Conservation (phyloP, 2,329 filamentous ascomycete genomes). For the Beauveria sp. region DNA sequence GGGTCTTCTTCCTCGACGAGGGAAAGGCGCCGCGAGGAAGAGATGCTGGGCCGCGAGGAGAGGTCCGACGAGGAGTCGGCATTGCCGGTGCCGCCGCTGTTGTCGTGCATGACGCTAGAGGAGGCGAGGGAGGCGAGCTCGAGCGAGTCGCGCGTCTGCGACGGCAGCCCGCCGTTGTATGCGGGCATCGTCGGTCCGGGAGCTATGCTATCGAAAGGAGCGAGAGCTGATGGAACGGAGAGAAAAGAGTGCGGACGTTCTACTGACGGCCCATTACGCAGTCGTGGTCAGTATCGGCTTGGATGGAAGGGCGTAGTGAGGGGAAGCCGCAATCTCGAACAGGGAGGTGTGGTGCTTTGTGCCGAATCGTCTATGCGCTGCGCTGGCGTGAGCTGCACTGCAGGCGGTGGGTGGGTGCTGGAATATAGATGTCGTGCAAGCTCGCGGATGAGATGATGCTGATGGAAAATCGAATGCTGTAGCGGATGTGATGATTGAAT, state of each 20-base stretch:
- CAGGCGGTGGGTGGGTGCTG: not conserved
- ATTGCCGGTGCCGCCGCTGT: conserved; percentile 33
- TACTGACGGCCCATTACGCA: not conserved
- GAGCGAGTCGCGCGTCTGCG: conserved; percentile 73
- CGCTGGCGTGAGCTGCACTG: not conserved
- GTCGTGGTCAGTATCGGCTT: not conserved
- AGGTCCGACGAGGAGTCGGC: conserved; percentile 38
- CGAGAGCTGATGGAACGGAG: not conserved
- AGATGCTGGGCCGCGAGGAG: conserved; percentile 77
- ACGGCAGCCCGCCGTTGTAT: conserved; percentile 27
- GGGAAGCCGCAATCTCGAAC: not conserved
- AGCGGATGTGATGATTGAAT: not conserved
- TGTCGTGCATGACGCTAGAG: conserved; percentile 51
- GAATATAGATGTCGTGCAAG: too few relatives aligned
- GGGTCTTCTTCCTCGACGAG: conserved; percentile 76
- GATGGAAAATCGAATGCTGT: not conserved
- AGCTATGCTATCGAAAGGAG: not conserved
- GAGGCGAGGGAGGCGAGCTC: conserved; percentile 94
- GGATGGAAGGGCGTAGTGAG: not conserved
- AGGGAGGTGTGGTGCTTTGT: not conserved
- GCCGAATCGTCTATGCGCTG: not conserved
- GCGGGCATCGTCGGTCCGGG: not conserved
- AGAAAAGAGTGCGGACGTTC: too few relatives aligned
- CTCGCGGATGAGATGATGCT: not conserved
- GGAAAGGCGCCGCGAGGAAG: conserved; percentile 86